Base-by-base conservation (phyloP, 305 asterid genomes). In the Solanum chacoense region DNA sequence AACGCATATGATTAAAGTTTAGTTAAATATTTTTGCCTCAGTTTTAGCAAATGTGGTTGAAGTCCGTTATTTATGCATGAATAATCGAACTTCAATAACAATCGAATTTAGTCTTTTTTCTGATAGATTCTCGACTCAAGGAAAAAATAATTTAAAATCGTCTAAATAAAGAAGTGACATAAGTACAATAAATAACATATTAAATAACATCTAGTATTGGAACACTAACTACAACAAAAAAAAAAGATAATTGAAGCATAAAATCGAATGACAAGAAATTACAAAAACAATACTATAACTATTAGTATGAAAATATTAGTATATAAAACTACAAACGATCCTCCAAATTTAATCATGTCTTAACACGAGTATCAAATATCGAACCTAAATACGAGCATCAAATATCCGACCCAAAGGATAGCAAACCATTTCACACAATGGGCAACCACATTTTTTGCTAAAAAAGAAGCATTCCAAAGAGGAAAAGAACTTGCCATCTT, bases 51-150 rank as follows among this genome's bases (percentile, higher is more conserved):
- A 65, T 22, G 1, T 65, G 73, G 29, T 65, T 65, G 14, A 65
- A 65, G 7, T 65, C 29, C 28, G 3, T n/a, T 10, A 65, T 65
- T 20, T 65, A 0, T n/a, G 29, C 73, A n/a, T 4, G 69, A 59
- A 59, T n/a, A 9, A 65, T 50, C 13, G 0, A 65, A 65, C 31
- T n/a, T 65, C 1, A 65, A 0, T n/a, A n/a, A 9, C 29, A 65
- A n/a, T 2, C 7, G 4, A 4, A 65, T n/a, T n/a, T 0, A 65
- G 0, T n/a, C 0, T 7, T 22, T n/a, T 63, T 63, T 40, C 5
- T 0, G n/a, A 16, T 50, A 50, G 2, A 50, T 55, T 7, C 24
- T 55, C 2, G 0, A 55, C 1, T 45, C 20, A 45, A 45, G 20
- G 22, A 14, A 45, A 45, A 45, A 45, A 40, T 45, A 20, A 55